phyloP scores from a whole-genome alignment of 1,139 yeast genomes.

The Kodamaea sp. region DNA sequence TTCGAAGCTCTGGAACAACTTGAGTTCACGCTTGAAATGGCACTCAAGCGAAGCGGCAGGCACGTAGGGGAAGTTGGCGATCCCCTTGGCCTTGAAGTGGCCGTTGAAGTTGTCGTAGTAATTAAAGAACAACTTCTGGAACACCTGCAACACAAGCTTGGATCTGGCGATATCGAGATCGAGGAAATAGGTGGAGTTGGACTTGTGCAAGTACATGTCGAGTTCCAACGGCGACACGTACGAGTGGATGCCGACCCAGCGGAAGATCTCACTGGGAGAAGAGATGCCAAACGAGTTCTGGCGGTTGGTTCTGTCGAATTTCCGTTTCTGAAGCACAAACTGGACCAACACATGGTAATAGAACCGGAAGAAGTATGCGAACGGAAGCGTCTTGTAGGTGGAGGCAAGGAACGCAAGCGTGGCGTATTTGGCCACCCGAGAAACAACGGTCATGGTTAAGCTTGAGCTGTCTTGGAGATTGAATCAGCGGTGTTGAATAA shows the following conservation, averaged over 20 bases:
- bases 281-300: conserved; percentile 37
- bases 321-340: conserved; percentile 36
- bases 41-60: conserved; percentile 79
- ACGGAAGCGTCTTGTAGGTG: conserved; percentile 65
- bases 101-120: conserved; percentile 40
- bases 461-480: too few species aligned
- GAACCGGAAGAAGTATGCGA: conserved; percentile 66
- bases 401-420: conserved; percentile 16
- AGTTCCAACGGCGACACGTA: conserved; percentile 78
- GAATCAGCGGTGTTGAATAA: too few species aligned
- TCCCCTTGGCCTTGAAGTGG: conserved; percentile 26
- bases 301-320: conserved; percentile 23
- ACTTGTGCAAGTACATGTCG: conserved; percentile 85
- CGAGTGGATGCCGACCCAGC: conserved; percentile 46
- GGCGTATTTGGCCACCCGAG: conserved; percentile 7
- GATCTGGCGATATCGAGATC: conserved; percentile 84
- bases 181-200: conserved; percentile 80
- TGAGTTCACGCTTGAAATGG: conserved; percentile 70
- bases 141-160: conserved; percentile 54
- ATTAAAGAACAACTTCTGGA: conserved; percentile 51
- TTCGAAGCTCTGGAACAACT: conserved; percentile 59
- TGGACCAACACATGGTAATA: conserved; percentile 46
- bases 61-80: conserved; percentile 56
- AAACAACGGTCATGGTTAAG: too few species aligned
- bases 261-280: conserved; percentile 39